phyloP scores from a whole-genome alignment of 2,329 filamentous ascomycete genomes.

The Penicillium sp. region DNA sequence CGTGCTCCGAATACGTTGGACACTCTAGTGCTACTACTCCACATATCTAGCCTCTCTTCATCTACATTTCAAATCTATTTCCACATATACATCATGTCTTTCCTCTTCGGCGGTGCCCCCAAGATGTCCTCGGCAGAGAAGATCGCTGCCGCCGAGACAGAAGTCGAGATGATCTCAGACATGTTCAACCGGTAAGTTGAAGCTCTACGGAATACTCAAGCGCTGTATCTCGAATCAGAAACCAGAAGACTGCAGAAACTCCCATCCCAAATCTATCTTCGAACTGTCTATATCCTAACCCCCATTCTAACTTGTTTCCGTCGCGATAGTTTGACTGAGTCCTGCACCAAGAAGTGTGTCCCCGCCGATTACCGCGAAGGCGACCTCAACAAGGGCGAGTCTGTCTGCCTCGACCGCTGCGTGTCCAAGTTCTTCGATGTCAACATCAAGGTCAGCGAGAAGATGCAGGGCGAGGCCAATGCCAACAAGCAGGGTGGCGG shows the following conservation, averaged over 20 bases:
- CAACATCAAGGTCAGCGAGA: conserved; percentile 94
- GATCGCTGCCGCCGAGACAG: conserved; percentile 91
- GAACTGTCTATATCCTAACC: background rate
- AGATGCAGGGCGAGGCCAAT: conserved; percentile 81
- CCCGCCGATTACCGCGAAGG: conserved; percentile 89
- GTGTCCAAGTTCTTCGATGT: conserved; percentile 98
- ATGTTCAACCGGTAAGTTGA: conserved; percentile 87
- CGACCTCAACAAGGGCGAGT: conserved; percentile 98
- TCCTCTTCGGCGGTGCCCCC: conserved; percentile 69
- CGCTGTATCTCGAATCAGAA: background rate
- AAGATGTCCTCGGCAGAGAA: conserved; percentile 95
- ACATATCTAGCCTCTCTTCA: conserved; percentile 2
- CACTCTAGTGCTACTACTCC: conserved; percentile 1
- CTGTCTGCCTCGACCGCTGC: conserved; percentile 96
- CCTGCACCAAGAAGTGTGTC: conserved; percentile 92
- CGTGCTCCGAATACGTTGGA: conserved; percentile 12
- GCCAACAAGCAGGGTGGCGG: conserved; percentile 61
- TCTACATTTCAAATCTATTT: conserved; percentile 6
- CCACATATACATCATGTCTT: conserved; percentile 58
- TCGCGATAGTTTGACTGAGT: conserved; percentile 68
- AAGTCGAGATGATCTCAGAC: conserved; percentile 95
- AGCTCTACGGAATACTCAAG: background rate
- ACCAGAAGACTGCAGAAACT: background rate
- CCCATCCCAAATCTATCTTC: background rate
- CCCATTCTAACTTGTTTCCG: background rate